These are phyloP conservation scores for Forsythia suspensa DNA, from an alignment of 257 asterid species.

Conservation along the genomic window DNA sequence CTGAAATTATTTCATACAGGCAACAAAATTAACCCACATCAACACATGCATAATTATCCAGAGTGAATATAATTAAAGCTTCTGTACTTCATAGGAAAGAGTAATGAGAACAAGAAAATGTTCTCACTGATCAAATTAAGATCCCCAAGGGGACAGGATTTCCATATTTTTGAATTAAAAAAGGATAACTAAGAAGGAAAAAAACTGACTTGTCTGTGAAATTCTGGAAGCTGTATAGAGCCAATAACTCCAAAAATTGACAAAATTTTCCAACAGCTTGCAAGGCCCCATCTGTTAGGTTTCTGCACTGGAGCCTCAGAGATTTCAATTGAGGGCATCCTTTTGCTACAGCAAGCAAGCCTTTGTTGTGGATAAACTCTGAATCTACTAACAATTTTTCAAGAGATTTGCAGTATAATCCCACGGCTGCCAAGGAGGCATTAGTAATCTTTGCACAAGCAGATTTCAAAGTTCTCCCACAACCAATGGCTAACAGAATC, in stretches of 20 bases:
- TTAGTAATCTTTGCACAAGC: constrained; percentile 76
- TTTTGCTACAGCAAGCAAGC: constrained; percentile 75
- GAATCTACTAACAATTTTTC: constrained; percentile 76
- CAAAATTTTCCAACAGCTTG: constrained; percentile 70
- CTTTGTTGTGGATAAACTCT: constrained; percentile 58
- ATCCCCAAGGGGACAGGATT: too few species aligned
- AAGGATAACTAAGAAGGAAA: neutral
- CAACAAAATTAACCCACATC: too few species aligned
- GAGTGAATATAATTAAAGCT: too few species aligned
- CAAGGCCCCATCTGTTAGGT: constrained; percentile 67
- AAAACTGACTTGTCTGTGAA: constrained; percentile 75
- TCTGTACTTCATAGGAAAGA: too few species aligned
- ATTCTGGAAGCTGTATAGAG: constrained; percentile 69
- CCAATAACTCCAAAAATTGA: constrained; percentile 63
- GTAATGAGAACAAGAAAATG: too few species aligned
- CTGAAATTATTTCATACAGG: too few species aligned
- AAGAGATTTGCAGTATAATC: constrained; percentile 69
- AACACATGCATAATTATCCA: too few species aligned
- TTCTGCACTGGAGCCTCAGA: constrained; percentile 68
- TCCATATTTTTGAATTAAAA: too few species aligned
- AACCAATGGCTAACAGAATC: constrained; percentile 58
- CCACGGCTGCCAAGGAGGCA: constrained; percentile 73
- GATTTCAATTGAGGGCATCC: constrained; percentile 62
- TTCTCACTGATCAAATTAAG: neutral
- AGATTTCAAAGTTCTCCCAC: constrained; percentile 69